Evolutionary conservation across 306 rosid genomes (phyloP).

Genomic region (Ammopiptanthus mongolicus): DNA sequence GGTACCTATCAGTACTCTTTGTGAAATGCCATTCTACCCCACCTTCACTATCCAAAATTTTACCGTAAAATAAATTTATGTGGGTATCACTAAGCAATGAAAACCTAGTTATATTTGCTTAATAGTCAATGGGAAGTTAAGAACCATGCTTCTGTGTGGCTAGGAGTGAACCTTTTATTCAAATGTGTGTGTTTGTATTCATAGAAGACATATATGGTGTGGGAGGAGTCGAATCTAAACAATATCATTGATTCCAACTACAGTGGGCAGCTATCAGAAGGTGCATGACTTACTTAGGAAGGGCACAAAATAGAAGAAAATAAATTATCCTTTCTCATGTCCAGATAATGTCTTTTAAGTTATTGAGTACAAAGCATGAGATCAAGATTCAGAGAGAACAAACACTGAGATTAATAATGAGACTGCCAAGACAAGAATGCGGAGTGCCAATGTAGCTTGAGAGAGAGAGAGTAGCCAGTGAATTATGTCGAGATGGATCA

Average conservation of each 20-base stretch:
- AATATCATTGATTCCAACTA: not conserved
- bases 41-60: not conserved
- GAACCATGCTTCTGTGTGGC: not conserved
- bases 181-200: not conserved
- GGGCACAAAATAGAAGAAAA: not conserved
- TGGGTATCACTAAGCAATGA: not conserved
- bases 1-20: too few relatives aligned
- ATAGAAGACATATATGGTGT: not conserved
- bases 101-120: not conserved
- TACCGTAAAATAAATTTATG: not conserved
- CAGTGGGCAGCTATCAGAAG: not conserved
- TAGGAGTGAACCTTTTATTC: not conserved
- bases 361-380: not conserved
- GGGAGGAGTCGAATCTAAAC: not conserved
- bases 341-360: not conserved
- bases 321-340: not conserved
- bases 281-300: not conserved
- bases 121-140: not conserved
- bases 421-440: not conserved
- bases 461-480: not conserved
- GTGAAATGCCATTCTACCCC: not conserved
- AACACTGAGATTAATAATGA: not conserved
- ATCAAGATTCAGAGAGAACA: not conserved
- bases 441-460: not conserved
- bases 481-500: not conserved